Evolutionary conservation across 768 basidiomycete genomes (phyloP).

Genomic region (Auricularia cornea): DNA sequence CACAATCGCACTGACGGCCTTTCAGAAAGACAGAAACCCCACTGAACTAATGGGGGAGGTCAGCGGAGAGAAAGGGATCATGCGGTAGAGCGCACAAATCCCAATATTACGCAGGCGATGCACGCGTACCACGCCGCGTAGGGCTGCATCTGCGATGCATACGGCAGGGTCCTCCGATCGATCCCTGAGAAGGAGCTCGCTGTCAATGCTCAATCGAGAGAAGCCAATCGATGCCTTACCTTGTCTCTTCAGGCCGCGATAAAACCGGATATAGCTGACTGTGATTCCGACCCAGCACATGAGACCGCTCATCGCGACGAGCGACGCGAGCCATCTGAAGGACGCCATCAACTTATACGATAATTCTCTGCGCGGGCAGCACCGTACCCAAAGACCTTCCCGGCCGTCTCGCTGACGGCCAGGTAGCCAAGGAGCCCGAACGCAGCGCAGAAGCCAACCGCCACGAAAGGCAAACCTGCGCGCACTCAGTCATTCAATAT

Average conservation of each 20-base stretch:
- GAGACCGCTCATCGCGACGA: conserved; percentile 10
- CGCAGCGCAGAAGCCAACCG: conserved; percentile 23
- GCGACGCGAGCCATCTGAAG: background rate
- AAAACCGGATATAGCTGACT: conserved; percentile 32
- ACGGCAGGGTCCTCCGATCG: conserved; percentile 40
- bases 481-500: background rate
- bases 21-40: background rate
- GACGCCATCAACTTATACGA: too few species aligned
- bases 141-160: conserved; percentile 43
- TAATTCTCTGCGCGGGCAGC: too few species aligned
- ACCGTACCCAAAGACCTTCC: conserved; percentile 22
- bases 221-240: background rate
- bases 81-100: background rate
- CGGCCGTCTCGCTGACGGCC: conserved; percentile 21
- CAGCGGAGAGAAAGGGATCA: background rate
- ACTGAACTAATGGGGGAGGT: background rate
- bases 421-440: conserved; percentile 28
- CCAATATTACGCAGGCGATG: background rate
- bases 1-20: background rate
- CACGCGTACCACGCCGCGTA: conserved; percentile 57
- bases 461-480: conserved; percentile 23
- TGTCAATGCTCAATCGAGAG: too few species aligned
- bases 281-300: conserved; percentile 33
- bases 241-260: conserved; percentile 1
- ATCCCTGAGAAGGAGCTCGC: conserved; percentile 28